Percentiles rank a stretch among this genome's conserved stretches.
These are phyloP conservation scores for Rhizophagus sp. DNA, from an alignment of 192 early-diverging fungal species.

Conservation along the genomic window DNA sequence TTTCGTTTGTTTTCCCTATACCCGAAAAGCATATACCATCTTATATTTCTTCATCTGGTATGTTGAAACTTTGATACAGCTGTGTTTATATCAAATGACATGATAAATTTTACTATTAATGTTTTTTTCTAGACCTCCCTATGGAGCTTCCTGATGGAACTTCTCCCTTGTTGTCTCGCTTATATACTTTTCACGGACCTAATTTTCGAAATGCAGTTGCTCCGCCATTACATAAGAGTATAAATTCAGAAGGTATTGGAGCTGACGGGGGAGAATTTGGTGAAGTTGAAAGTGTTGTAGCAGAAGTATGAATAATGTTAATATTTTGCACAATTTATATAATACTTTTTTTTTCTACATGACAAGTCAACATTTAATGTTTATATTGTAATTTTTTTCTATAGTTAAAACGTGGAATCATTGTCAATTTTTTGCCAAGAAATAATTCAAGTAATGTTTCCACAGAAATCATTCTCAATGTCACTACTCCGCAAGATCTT, in stretches of 20 bases:
- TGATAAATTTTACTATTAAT: no score
- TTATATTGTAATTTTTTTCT: background rate
- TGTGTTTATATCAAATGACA: no score
- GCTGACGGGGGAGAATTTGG: constrained; percentile 40
- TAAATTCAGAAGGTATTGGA: constrained; percentile 34
- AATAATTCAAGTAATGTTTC: constrained; percentile 9
- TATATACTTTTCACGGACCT: constrained; percentile 62
- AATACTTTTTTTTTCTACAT: background rate
- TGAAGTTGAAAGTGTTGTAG: constrained; percentile 52
- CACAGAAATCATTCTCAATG: constrained; percentile 45
- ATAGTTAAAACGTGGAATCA: constrained; percentile 27
- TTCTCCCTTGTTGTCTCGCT: constrained; percentile 63
- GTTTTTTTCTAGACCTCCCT: constrained; percentile 54
- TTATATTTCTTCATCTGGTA: constrained; percentile 53
- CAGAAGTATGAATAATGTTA: constrained; percentile 41
- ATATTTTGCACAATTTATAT: background rate
- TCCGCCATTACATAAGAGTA: constrained; percentile 42
- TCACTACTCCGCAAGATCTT: constrained; percentile 68
- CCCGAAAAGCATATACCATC: constrained; percentile 56
- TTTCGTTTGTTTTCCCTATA: constrained; percentile 73
- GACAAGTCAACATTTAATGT: background rate
- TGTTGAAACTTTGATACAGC: background rate
- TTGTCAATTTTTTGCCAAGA: constrained; percentile 16
- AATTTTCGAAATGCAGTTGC: constrained; percentile 50
- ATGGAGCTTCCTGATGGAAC: constrained; percentile 74